A percentile compares a stretch with the other conserved stretches of the same genome.
Evolutionary conservation across 352 stramenopile genomes (phyloP).

Genomic region (Ophiocytium majus): DNA sequence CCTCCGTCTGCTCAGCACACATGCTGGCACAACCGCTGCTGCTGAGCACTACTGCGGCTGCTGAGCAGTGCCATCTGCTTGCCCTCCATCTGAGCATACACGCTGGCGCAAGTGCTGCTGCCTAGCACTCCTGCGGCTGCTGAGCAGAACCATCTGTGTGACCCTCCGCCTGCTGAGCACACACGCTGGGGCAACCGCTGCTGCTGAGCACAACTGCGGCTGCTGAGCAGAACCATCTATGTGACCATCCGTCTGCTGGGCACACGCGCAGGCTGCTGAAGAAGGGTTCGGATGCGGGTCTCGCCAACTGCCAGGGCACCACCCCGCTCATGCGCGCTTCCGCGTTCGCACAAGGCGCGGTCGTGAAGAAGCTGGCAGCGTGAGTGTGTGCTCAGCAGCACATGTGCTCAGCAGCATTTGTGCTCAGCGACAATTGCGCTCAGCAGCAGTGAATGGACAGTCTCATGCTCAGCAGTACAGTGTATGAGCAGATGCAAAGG

Average conservation of each 20-base stretch:
- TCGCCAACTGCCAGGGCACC: slow-evolving; percentile 12
- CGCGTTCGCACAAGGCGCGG: not conserved
- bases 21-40: not conserved
- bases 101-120: no score
- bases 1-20: no score
- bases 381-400: slow-evolving; percentile 20
- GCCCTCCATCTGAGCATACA: not conserved
- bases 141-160: not conserved
- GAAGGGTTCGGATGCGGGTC: slow-evolving; percentile 5
- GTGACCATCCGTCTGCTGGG: no score
- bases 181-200: no score
- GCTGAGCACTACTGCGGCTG: not conserved
- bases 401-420: not conserved
- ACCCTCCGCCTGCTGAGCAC: not conserved
- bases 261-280: slow-evolving; percentile 24
- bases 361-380: slow-evolving; percentile 15
- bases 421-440: not conserved
- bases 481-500: no score
- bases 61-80: not conserved
- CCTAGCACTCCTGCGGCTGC: no score
- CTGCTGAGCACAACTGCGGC: no score
- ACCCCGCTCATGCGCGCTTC: slow-evolving; percentile 17
- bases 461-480: no score
- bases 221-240: no score
- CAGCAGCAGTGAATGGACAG: no score